Evolutionary conservation across 345 rosid species (phyloP).

Genomic region (Hirschfeldia incana): DNA sequence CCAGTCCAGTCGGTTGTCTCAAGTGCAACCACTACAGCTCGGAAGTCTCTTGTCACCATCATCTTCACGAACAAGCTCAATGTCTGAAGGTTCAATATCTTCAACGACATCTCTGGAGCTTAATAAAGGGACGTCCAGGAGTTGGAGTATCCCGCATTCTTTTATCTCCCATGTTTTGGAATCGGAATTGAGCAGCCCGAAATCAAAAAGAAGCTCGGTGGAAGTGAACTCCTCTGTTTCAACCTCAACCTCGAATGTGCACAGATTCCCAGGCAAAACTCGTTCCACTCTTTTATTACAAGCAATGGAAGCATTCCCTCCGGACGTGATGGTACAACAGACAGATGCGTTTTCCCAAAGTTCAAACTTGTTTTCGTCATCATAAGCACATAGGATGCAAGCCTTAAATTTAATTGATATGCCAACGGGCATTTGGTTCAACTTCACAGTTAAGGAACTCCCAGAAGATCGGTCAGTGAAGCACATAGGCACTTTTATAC

Average conservation of each 20-base stretch:
- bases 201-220: background rate
- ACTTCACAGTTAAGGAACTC: background rate
- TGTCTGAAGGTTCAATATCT: background rate
- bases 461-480: background rate
- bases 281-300: background rate
- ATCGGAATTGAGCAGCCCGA: background rate
- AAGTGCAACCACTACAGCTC: no score
- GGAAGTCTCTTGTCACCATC: background rate
- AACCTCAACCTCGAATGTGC: background rate
- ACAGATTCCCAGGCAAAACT: background rate
- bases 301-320: background rate
- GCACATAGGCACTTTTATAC: background rate
- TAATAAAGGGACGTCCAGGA: background rate
- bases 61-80: background rate
- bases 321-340: background rate
- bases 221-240: background rate
- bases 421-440: background rate
- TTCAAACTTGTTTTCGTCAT: background rate
- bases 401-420: background rate
- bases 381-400: background rate
- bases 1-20: no score
- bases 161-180: background rate
- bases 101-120: background rate
- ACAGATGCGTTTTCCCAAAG: background rate
- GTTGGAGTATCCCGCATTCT: background rate